Evolutionary conservation across 2,329 filamentous ascomycete genomes (phyloP), one percentile per base, ranked within the genome.

Genomic region (Metarhizium anisopliae): DNA sequence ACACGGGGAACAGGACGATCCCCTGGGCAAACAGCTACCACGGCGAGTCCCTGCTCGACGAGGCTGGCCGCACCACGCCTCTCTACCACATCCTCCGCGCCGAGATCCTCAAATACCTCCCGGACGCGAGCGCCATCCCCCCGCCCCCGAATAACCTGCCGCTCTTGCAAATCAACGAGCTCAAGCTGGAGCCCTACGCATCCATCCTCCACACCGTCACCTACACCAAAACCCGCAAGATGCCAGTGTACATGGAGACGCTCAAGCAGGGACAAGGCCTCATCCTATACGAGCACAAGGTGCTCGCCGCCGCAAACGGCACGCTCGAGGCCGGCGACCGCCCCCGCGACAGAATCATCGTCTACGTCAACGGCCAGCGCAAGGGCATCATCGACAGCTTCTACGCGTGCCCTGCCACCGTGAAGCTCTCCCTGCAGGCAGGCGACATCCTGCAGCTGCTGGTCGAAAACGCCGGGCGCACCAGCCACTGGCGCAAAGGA

Each of bases 381-480:
- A 58, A 63, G 30, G 75, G 76, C 2, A 71, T 77, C 7, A 72
- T 77, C 47, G 76, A 79, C 57, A 73, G 68, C 59, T 70, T 68
- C 32, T 77, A 78, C 59, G 58, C 61, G 49, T 56, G 61, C 18
- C 74, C 74, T 0, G 63, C 62, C 2, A 67, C 64, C 4, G 67
- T 78, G 11, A 67, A 54, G 1, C 52, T 78, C 2, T 58, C 61
- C 0, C 62, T 78, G 8, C 57, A 62, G 29, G 58, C 59, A 0
- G 72, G 72, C 13, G 74, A 76, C 59, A 67, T 60, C 36, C 58
- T 78, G 5, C 66, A 71, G 56, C 68, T 77, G 0, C 62, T 79
- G 5, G 70, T 77, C 1, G 76, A 79, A 60, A 79, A 78, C 51
- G 67, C 78, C 35, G 76, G 76, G 2, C 68, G 76, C 3, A 73